phyloP scores from a whole-genome alignment of 805 yeast species.

The Lipomyces yamanashiensis region DNA sequence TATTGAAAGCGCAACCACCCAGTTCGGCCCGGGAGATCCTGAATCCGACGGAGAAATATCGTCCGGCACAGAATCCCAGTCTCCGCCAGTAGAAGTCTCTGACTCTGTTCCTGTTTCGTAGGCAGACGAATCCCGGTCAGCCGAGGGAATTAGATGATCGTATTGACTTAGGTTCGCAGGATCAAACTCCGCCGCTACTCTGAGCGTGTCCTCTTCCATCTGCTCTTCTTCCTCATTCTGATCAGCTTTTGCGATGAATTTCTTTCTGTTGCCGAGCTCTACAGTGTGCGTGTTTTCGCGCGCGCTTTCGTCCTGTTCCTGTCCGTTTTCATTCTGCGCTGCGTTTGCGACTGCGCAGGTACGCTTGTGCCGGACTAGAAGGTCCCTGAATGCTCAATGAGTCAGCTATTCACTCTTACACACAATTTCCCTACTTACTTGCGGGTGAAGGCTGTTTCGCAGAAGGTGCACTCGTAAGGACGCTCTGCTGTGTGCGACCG shows the following conservation, averaged over 20 bases:
- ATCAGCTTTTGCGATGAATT: not conserved
- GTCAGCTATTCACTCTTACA: not conserved
- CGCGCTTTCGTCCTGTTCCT: not conserved
- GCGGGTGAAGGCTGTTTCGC: conserved; percentile 69
- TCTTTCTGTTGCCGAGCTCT: not conserved
- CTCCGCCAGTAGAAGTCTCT: conserved; percentile 10
- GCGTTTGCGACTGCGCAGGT: conserved; percentile 25
- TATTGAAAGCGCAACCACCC: conserved; percentile 3
- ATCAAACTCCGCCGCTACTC: conserved; percentile 9
- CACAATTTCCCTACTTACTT: conserved; percentile 9
- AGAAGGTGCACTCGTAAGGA: conserved; percentile 71
- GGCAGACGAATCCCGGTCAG: conserved; percentile 3
- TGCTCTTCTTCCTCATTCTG: conserved; percentile 2
- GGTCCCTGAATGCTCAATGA: conserved; percentile 11
- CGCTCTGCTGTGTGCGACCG: conserved; percentile 83
- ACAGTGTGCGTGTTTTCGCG: conserved; percentile 1
- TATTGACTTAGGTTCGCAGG: conserved; percentile 18
- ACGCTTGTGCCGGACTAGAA: conserved; percentile 23
- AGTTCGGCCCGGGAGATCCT: conserved; percentile 10
- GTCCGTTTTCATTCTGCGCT: conserved; percentile 4
- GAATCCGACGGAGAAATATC: conserved; percentile 14
- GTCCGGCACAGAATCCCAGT: conserved; percentile 21
- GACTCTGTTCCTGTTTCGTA: conserved; percentile 19
- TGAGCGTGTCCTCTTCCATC: conserved; percentile 17
- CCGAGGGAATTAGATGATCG: conserved; percentile 16